Evolutionary conservation across 495 filamentous ascomycete genomes (phyloP), one percentile per base, ranked within the genome.

Genomic region (Parathielavia hyrcaniae): DNA sequence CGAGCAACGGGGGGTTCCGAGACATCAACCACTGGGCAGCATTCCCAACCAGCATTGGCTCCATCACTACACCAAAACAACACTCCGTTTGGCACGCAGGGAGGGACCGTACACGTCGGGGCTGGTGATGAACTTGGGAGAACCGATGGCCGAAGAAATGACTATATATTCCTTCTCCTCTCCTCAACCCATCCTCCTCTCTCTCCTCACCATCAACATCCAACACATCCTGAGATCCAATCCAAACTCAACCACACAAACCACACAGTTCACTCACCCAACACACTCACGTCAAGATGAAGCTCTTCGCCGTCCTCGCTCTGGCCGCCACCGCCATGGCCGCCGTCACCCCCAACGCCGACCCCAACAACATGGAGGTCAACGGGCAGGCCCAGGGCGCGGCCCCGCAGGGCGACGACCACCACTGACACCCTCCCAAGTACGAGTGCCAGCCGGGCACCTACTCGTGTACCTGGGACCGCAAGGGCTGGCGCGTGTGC

Each of bases 401-500:
- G 1, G 23, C 26, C 13, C 10, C 32, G 30, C 30, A 38, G 16
- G 48, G 6, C 32, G 48, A 19, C 17, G 35, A 17, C 49, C 53
- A 41, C 49, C 6, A 30, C 1, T 17, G 17, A 11, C 4, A 38
- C 50, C 12, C 53, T 2, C 53, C 14, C 19, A 34, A 43, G 32
- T 1, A 20, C 10, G 32, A 35, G 26, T 59, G 41, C 50, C 20
- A 17, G 14, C 45, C 55, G 9, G 55, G 46, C 39, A 50, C 23
- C 22, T 57, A 50, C 55, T 43, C 35, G 35, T 57, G 55, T 47
- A 57, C 44, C 50, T 13, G 36, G 6, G 30, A 47, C 20, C 14
- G 14, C 5, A 30, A 40, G 10, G 69, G 69, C 34, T 71, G 69
- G 69, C 34, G 66, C 36, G 65, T 68, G 13, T 71, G 69, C 40